Conservation (phyloP, 2,329 filamentous ascomycete genomes). For the Aspergillus novoparasiticus region DNA sequence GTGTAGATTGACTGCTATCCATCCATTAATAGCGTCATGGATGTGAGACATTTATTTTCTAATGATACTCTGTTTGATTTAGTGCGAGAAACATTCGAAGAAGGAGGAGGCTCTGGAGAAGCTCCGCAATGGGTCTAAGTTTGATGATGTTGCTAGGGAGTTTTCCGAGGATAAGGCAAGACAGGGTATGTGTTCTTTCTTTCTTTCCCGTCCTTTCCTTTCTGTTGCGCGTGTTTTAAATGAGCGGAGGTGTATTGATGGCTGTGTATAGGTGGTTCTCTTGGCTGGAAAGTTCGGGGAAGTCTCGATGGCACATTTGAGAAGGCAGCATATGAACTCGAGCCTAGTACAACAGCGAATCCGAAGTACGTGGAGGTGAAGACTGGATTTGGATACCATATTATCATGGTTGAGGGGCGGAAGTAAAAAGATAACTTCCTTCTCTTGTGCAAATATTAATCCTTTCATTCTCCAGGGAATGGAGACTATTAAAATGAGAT, state of each 20-base stretch:
- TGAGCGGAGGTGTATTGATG: background rate
- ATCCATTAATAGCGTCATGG: too few relatives aligned
- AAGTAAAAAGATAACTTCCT: slow-evolving; percentile 44
- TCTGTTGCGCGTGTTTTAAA: background rate
- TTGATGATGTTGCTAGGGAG: slow-evolving; percentile 66
- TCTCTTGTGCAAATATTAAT: background rate
- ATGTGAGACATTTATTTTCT: background rate
- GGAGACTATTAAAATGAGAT: background rate
- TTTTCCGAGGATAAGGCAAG: slow-evolving; percentile 68
- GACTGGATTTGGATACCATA: slow-evolving; percentile 67
- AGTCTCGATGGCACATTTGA: slow-evolving; percentile 62
- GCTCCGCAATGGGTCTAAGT: slow-evolving; percentile 61
- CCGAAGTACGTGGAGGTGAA: slow-evolving; percentile 65
- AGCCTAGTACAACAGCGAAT: slow-evolving; percentile 61
- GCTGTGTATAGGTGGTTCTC: slow-evolving; percentile 53
- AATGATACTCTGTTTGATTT: background rate
- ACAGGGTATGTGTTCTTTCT: slow-evolving; percentile 45
- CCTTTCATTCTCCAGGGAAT: background rate
- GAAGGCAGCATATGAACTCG: slow-evolving; percentile 63
- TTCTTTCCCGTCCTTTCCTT: background rate
- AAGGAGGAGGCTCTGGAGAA: slow-evolving; percentile 67
- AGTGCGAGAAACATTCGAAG: slow-evolving; percentile 66
- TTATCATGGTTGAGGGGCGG: slow-evolving; percentile 68
- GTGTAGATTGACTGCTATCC: background rate
- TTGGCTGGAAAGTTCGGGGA: slow-evolving; percentile 66